phyloP scores from a whole-genome alignment of 129 eudicot genomes.

The Pittosporum tobira region DNA sequence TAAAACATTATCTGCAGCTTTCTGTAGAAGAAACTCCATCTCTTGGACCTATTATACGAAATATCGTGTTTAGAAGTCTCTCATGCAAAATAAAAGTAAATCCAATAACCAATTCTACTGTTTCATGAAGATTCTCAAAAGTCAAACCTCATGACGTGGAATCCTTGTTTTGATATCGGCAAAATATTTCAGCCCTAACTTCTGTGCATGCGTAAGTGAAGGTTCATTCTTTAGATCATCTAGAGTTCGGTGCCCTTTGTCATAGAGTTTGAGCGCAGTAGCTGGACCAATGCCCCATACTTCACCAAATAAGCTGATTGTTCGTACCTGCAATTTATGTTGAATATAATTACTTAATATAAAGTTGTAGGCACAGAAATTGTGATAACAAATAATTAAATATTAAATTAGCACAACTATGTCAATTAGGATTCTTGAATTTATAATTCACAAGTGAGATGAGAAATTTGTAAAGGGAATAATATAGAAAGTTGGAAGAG shows the following conservation, averaged over 20 bases:
- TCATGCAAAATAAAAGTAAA: background rate
- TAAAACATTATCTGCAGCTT: constrained; percentile 67
- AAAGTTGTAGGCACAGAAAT: no score
- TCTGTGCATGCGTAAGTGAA: constrained; percentile 69
- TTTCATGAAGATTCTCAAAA: constrained; percentile 8
- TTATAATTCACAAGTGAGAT: no score
- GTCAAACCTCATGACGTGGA: constrained; percentile 78
- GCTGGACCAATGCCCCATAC: constrained; percentile 99
- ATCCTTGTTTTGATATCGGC: constrained; percentile 82
- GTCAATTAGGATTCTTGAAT: no score
- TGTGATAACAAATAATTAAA: no score
- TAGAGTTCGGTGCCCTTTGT: constrained; percentile 71
- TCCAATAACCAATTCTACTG: background rate
- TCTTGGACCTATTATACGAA: constrained; percentile 57
- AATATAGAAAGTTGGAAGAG: no score
- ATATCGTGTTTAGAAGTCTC: constrained; percentile 2
- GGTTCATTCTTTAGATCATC: constrained; percentile 63
- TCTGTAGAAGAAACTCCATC: constrained; percentile 68
- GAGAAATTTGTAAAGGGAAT: no score
- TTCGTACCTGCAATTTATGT: constrained; percentile 40
- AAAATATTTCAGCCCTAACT: constrained; percentile 71
- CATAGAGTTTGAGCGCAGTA: constrained; percentile 79
- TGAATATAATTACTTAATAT: background rate
- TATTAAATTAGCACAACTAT: no score
- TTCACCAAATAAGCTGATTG: constrained; percentile 87